These are phyloP conservation scores for Teratosphaeria viscida DNA, from an alignment of 2,329 filamentous ascomycete species.

Conservation along the genomic window DNA sequence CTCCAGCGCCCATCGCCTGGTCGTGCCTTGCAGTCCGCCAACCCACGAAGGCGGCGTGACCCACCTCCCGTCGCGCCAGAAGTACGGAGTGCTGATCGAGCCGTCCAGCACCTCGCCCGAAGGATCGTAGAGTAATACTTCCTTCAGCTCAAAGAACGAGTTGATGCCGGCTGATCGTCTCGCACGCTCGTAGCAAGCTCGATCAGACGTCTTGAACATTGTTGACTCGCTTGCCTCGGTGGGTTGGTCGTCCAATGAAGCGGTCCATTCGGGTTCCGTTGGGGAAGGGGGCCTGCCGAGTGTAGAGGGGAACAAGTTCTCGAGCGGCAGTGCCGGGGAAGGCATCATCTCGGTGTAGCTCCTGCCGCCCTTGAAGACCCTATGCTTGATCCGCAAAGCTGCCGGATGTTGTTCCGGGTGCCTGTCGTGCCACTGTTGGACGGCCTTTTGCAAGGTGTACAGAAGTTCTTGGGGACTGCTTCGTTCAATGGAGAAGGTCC, in stretches of 20 bases:
- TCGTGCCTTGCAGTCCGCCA: slow-evolving; percentile 76
- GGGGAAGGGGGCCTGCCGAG: slow-evolving; percentile 34
- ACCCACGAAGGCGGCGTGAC: slow-evolving; percentile 59
- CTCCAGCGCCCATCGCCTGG: slow-evolving; percentile 71
- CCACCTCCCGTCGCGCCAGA: slow-evolving; percentile 64
- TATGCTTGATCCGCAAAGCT: slow-evolving; percentile 40
- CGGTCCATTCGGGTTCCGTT: slow-evolving; percentile 21
- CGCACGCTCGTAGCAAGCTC: slow-evolving; percentile 61
- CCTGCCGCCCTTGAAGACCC: slow-evolving; percentile 40
- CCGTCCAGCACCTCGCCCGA: slow-evolving; percentile 67
- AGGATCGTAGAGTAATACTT: slow-evolving; percentile 65
- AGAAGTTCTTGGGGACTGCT: slow-evolving; percentile 55
- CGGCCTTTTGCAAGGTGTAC: slow-evolving; percentile 23
- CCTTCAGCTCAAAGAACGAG: slow-evolving; percentile 36
- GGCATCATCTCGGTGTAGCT: slow-evolving; percentile 31
- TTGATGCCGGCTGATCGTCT: slow-evolving; percentile 49
- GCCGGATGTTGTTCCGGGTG: slow-evolving; percentile 17
- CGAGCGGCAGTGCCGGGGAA: slow-evolving; percentile 33
- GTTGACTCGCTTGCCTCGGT: slow-evolving; percentile 56
- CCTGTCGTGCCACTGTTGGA: slow-evolving; percentile 23
- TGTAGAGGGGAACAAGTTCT: slow-evolving; percentile 47
- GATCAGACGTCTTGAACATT: slow-evolving; percentile 72
- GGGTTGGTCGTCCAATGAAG: slow-evolving; percentile 43
- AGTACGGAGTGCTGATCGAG: slow-evolving; percentile 71
- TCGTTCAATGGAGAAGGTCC: slow-evolving; percentile 32